Evolutionary conservation across 2,329 filamentous ascomycete species (phyloP).

Genomic region (Pseudogymnoascus sp.): DNA sequence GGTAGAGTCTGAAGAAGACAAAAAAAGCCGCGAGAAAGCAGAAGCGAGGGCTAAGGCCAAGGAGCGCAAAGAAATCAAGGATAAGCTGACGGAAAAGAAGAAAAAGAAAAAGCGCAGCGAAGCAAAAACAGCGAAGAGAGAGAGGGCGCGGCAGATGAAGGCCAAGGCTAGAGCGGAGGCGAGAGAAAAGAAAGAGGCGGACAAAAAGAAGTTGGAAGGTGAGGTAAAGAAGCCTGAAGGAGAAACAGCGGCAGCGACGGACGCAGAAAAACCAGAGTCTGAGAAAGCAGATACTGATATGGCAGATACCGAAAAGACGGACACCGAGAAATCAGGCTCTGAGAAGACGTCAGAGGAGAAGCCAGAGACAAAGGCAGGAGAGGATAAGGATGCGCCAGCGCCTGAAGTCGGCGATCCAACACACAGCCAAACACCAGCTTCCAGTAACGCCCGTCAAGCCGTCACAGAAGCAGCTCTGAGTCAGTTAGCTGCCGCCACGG

Average conservation of each 20-base stretch:
- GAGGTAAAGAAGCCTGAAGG: slow-evolving; percentile 17
- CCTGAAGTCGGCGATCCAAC: not conserved
- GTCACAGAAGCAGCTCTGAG: not conserved
- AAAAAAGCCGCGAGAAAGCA: slow-evolving; percentile 20
- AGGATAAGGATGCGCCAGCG: slow-evolving; percentile 22
- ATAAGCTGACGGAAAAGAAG: slow-evolving; percentile 44
- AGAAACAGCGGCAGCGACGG: slow-evolving; percentile 10
- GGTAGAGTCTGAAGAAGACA: slow-evolving; percentile 40
- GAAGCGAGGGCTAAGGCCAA: slow-evolving; percentile 28
- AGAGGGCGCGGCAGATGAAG: slow-evolving; percentile 32
- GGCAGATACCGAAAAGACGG: slow-evolving; percentile 22
- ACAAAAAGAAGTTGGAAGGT: slow-evolving; percentile 18
- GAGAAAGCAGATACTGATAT: slow-evolving; percentile 22
- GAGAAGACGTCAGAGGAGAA: slow-evolving; percentile 24
- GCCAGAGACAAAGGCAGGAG: slow-evolving; percentile 23
- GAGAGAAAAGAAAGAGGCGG: slow-evolving; percentile 30
- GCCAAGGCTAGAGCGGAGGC: slow-evolving; percentile 33
- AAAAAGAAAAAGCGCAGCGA: slow-evolving; percentile 37
- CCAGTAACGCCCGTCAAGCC: not conserved
- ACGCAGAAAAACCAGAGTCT: slow-evolving; percentile 24
- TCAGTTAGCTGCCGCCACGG: not conserved
- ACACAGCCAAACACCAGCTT: not conserved
- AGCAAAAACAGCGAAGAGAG: slow-evolving; percentile 33
- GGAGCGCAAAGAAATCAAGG: slow-evolving; percentile 37
- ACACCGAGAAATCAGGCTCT: slow-evolving; percentile 23